Evolutionary conservation across 345 rosid species (phyloP), one percentile per base, ranked within the genome.

Genomic region (Lepidium africanum): DNA sequence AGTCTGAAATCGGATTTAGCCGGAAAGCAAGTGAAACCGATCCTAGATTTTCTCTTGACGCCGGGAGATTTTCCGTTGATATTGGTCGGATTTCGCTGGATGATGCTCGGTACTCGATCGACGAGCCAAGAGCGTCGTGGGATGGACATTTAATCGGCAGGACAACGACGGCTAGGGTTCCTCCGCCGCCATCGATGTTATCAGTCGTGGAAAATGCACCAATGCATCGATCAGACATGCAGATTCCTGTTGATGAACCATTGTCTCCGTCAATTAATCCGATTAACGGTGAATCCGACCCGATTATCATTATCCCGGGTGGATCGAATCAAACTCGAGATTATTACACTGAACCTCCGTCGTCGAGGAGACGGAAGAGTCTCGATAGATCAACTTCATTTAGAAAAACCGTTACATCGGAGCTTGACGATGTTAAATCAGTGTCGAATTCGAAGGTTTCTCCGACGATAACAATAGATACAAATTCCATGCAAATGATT

Each of bases 11-110:
- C 36, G 96, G 91, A 25, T 86, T 72, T n/a, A 97, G 98, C 15
- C 78, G 98, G 68, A 80, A 87, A 53, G 90, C 98, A 2, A 86
- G 92, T 48, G 98, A 93, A 71, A 93, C 97, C 12, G 97, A 93
- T 75, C 98, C 94, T 1, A 84, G 83, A 55, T 70, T 74, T 62
- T 81, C 84, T 0, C 80, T 81, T 13, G 88, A 89, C 66, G 92
- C 90, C 43, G 77, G 77, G 3, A 67, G 77, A 52, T 73, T 73
- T 2, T 73, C 77, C 7, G 77, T 73, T 1, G 77, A 73, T 9
- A 51, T 83, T 71, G 65, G 74, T n/a, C 16, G 72, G 45, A 51
- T 61, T 17, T 74, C 73, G 1, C 0, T 74, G 13, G 96, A 90
- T 58, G 90, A 90, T 69, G 79, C 93, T 25, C 82, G 96, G 10